A percentile compares a stretch with the other conserved stretches of the same genome.
Conservation (phyloP, 176 grass and related monocot species). For the Secale cereale region DNA sequence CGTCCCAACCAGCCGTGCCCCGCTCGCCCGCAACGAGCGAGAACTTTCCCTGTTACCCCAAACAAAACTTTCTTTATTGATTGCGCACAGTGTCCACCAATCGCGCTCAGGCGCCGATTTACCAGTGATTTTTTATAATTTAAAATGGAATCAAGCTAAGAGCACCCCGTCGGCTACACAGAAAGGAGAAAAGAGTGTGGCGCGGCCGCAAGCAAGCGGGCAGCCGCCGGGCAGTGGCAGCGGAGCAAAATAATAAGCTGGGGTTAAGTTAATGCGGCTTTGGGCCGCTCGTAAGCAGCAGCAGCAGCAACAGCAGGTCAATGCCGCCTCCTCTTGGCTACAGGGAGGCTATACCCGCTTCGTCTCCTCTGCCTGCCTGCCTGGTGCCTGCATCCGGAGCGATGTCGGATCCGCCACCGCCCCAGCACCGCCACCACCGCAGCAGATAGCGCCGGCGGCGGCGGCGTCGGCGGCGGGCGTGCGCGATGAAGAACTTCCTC, state of each 20-base stretch:
- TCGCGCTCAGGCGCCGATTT: background rate
- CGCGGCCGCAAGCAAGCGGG: constrained; percentile 5
- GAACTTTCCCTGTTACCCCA: constrained; percentile 3
- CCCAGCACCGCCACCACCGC: constrained; percentile 4
- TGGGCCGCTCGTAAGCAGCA: constrained; percentile 15
- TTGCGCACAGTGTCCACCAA: constrained; percentile 11
- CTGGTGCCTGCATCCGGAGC: constrained; percentile 14
- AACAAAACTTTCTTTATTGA: constrained; percentile 27
- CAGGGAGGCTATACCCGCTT: background rate
- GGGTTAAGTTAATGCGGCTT: constrained; percentile 44
- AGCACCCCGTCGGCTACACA: background rate
- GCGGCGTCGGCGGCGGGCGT: background rate
- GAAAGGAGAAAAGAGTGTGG: background rate
- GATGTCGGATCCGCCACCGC: constrained; percentile 67
- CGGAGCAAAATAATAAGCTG: background rate
- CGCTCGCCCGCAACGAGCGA: background rate
- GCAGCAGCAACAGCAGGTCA: constrained; percentile 36
- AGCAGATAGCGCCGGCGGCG: constrained; percentile 12
- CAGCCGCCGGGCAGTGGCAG: background rate
- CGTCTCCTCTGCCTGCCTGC: background rate
- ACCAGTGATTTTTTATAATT: background rate
- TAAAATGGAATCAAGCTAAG: background rate
- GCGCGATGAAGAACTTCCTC: constrained; percentile 86
- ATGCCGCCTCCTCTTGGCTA: constrained; percentile 21
- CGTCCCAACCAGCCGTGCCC: background rate